These are phyloP conservation scores for Syzygium aqueum DNA, from an alignment of 345 rosid genomes.

Conservation along the genomic window DNA sequence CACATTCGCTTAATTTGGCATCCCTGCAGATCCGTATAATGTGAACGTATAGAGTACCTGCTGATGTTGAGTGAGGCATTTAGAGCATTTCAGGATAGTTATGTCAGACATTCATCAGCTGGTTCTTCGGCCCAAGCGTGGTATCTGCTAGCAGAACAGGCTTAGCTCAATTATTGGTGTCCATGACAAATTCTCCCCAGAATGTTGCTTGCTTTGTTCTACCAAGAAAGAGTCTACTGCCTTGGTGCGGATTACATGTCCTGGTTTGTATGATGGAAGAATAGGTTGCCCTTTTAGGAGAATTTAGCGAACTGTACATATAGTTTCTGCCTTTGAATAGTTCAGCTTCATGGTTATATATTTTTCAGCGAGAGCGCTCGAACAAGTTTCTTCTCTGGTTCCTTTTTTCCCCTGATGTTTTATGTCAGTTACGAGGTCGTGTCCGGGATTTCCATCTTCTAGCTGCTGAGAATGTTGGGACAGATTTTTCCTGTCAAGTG, in stretches of 20 bases:
- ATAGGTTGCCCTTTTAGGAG: background rate
- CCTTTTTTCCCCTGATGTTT: background rate
- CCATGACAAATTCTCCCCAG: background rate
- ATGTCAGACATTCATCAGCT: background rate
- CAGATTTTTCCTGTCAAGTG: background rate
- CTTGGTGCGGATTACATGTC: background rate
- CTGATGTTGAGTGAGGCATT: constrained; percentile 18
- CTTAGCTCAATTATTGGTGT: background rate
- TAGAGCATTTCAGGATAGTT: background rate
- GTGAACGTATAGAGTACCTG: constrained; percentile 48
- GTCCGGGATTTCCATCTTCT: background rate
- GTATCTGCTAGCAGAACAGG: background rate
- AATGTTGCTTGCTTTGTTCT: background rate
- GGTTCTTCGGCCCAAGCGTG: background rate
- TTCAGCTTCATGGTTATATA: background rate
- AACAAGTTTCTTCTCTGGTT: background rate
- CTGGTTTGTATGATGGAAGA: background rate
- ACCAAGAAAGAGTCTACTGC: background rate
- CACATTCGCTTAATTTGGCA: background rate
- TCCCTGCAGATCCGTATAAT: constrained; percentile 66
- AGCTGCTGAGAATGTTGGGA: background rate
- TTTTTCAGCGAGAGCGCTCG: background rate
- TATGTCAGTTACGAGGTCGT: background rate
- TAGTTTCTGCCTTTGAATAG: background rate
- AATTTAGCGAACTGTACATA: background rate